Conservation (phyloP, 371 early-diverging fungal species). For the Lichtheimia ornata region DNA sequence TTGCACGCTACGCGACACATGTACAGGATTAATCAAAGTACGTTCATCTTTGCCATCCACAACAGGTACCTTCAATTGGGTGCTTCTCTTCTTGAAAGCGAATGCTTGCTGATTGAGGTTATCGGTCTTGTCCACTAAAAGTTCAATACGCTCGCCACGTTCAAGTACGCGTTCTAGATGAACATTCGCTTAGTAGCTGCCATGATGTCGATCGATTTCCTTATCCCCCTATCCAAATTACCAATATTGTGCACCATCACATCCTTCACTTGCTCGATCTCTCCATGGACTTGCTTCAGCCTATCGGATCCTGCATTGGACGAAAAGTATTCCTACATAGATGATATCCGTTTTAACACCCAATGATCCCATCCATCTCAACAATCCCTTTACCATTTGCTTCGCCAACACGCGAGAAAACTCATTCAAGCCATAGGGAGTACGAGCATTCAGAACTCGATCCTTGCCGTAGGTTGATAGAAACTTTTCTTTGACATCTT, state of each 20-base stretch:
- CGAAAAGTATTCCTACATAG: slow-evolving; percentile 77
- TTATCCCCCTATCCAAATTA: slow-evolving; percentile 17
- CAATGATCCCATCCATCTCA: no score
- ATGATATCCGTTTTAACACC: no score
- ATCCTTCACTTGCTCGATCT: slow-evolving; percentile 92
- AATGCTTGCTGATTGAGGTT: slow-evolving; percentile 85
- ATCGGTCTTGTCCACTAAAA: slow-evolving; percentile 92
- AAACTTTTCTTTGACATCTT: slow-evolving; percentile 77
- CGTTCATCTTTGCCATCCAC: neutral
- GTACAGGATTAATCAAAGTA: neutral
- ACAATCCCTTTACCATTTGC: slow-evolving; percentile 66
- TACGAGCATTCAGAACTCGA: slow-evolving; percentile 59
- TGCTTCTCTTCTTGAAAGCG: slow-evolving; percentile 88
- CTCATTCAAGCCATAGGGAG: slow-evolving; percentile 77
- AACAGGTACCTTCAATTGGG: slow-evolving; percentile 68
- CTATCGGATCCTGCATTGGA: slow-evolving; percentile 75
- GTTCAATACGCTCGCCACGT: slow-evolving; percentile 89
- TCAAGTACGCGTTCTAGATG: slow-evolving; percentile 80
- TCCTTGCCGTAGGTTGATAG: slow-evolving; percentile 59
- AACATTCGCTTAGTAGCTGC: neutral
- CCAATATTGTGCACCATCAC: slow-evolving; percentile 94
- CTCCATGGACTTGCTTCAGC: slow-evolving; percentile 84
- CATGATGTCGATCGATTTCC: neutral
- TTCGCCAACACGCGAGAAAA: slow-evolving; percentile 78
- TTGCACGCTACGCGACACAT: slow-evolving; percentile 65